These are phyloP conservation scores for Colletotrichum phormii DNA, from an alignment of 2,329 filamentous ascomycete species.

Conservation along the genomic window DNA sequence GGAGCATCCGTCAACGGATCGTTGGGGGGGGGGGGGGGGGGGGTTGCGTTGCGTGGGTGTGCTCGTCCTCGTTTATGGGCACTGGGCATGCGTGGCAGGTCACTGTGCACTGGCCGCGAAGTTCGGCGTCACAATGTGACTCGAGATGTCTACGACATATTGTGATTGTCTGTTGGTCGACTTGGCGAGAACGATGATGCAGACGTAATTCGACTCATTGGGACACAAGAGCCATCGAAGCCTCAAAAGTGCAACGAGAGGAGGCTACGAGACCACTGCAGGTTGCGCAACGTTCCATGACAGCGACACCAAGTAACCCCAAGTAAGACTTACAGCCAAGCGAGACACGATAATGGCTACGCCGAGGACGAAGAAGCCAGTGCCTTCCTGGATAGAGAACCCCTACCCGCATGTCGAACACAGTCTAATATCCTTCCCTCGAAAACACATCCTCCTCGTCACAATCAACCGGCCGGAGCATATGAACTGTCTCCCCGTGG, in stretches of 20 bases:
- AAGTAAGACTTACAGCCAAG: neutral
- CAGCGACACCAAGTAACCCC: neutral
- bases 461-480: slow-evolving; percentile 56
- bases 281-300: neutral
- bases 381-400: slow-evolving; percentile 48
- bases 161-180: neutral
- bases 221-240: too few relatives aligned
- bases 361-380: slow-evolving; percentile 41
- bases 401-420: slow-evolving; percentile 46
- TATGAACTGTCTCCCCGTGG: slow-evolving; percentile 55
- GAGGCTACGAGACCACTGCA: too few relatives aligned
- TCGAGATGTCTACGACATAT: neutral
- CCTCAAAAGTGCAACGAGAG: too few relatives aligned
- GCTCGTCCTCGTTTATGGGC: neutral
- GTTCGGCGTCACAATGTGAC: neutral
- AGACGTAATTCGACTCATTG: neutral
- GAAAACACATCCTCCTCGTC: slow-evolving; percentile 53
- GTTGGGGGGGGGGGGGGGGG: neutral
- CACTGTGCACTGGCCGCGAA: neutral
- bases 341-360: slow-evolving; percentile 38
- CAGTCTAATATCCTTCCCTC: slow-evolving; percentile 53
- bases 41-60: slow-evolving; percentile 5
- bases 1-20: neutral
- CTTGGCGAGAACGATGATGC: neutral
- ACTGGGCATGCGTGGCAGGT: neutral